phyloP scores from a whole-genome alignment of 306 rosid species.

The Dalbergia cochinchinensis region DNA sequence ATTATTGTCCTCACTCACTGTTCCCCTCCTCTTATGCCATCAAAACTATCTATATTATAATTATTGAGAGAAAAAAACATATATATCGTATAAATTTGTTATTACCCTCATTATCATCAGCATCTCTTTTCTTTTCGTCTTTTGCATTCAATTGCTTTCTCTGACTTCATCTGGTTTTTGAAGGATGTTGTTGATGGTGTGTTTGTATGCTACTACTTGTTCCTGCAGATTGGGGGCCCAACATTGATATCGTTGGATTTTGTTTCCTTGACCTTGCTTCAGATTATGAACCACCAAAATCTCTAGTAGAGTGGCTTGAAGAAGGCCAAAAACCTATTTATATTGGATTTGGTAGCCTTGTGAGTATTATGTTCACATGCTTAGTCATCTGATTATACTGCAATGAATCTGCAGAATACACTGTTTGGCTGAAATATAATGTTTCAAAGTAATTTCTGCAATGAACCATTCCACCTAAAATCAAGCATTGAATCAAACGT shows the following conservation, averaged over 20 bases:
- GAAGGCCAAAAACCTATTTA: conserved; percentile 81
- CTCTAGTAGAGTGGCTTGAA: conserved; percentile 81
- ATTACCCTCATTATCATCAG: conserved; percentile 12
- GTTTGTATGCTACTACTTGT: conserved; percentile 40
- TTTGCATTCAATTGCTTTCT: conserved; percentile 4
- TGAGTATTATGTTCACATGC: conserved; percentile 58
- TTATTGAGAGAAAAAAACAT: no score
- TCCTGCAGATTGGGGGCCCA: conserved; percentile 94
- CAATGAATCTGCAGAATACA: conserved; percentile 33
- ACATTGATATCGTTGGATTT: conserved; percentile 90
- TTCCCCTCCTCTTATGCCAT: conserved; percentile 15
- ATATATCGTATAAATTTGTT: background rate
- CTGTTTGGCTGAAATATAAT: conserved; percentile 29
- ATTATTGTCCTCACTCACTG: conserved; percentile 33
- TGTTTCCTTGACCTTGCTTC: conserved; percentile 99
- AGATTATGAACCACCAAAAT: conserved; percentile 75
- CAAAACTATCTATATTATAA: background rate
- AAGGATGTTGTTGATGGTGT: conserved; percentile 26
- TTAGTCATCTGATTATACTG: conserved; percentile 31
- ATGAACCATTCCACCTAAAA: background rate
- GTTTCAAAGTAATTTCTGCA: conserved; percentile 8
- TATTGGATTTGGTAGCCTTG: conserved; percentile 98
- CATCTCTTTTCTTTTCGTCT: conserved; percentile 17
- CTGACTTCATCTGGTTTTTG: conserved; percentile 24
- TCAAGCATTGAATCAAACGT: conserved; percentile 20